Evolutionary conservation across 805 yeast species (phyloP).

Genomic region (Pichia manshurica): DNA sequence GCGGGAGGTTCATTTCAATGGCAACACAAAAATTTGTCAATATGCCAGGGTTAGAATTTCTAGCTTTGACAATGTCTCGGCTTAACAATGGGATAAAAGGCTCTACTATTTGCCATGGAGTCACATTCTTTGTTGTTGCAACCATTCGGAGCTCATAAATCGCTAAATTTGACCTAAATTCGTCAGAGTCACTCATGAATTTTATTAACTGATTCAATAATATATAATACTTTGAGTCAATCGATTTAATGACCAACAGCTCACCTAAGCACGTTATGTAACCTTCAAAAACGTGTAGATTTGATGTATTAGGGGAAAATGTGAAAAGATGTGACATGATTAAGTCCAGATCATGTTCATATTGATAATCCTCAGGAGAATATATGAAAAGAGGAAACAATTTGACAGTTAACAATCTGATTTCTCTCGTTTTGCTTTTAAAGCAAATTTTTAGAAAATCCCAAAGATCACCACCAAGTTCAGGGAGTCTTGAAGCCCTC

Average conservation of each 20-base stretch:
- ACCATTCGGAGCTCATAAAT: constrained; percentile 56
- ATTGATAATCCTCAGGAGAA: constrained; percentile 34
- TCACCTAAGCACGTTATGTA: constrained; percentile 59
- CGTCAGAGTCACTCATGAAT: constrained; percentile 57
- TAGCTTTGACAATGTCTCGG: constrained; percentile 51
- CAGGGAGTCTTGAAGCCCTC: constrained; percentile 47
- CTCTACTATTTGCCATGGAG: constrained; percentile 75
- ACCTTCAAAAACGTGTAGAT: constrained; percentile 48
- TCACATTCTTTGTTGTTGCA: constrained; percentile 48
- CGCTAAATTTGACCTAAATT: constrained; percentile 63
- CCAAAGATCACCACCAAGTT: constrained; percentile 32
- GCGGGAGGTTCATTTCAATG: constrained; percentile 53
- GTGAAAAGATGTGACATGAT: constrained; percentile 40
- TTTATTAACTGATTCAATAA: constrained; percentile 61
- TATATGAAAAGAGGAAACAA: constrained; percentile 47
- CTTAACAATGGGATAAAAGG: constrained; percentile 76
- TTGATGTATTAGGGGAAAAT: constrained; percentile 31
- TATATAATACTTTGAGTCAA: constrained; percentile 63
- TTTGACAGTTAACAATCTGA: constrained; percentile 48
- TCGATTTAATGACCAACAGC: constrained; percentile 48
- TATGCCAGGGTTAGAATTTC: constrained; percentile 45
- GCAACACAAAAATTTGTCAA: constrained; percentile 58
- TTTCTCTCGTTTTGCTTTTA: constrained; percentile 43
- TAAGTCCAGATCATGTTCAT: constrained; percentile 39
- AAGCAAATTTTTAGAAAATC: constrained; percentile 38